phyloP scores from a whole-genome alignment of 2,329 filamentous ascomycete genomes.

The Verticillium dahliae region DNA sequence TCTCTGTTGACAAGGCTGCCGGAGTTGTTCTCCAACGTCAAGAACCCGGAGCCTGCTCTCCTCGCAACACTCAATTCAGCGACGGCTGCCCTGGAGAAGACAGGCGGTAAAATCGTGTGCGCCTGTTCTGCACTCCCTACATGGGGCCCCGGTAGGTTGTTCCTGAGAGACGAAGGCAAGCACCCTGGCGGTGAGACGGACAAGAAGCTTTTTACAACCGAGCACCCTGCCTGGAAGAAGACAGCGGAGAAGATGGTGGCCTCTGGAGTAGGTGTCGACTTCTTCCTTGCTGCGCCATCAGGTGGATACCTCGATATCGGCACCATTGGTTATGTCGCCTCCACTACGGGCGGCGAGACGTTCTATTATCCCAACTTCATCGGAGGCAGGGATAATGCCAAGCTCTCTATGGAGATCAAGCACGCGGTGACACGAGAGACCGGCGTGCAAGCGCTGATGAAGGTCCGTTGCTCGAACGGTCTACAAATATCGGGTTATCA shows the following conservation, averaged over 20 bases:
- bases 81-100: slow-evolving; percentile 73
- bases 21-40: slow-evolving; percentile 77
- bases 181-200: slow-evolving; percentile 81
- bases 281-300: slow-evolving; percentile 87
- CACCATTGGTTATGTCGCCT: slow-evolving; percentile 81
- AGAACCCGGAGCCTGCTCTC: slow-evolving; percentile 85
- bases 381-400: slow-evolving; percentile 74
- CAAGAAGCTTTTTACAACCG: slow-evolving; percentile 85
- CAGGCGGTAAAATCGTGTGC: slow-evolving; percentile 88
- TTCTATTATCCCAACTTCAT: slow-evolving; percentile 98
- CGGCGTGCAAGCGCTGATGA: slow-evolving; percentile 94
- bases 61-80: slow-evolving; percentile 80
- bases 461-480: slow-evolving; percentile 95
- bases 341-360: slow-evolving; percentile 86
- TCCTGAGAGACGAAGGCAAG: slow-evolving; percentile 83
- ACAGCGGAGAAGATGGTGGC: slow-evolving; percentile 82
- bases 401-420: slow-evolving; percentile 76
- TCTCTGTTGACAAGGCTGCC: slow-evolving; percentile 81
- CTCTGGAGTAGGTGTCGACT: slow-evolving; percentile 80
- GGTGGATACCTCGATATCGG: slow-evolving; percentile 91
- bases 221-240: slow-evolving; percentile 84
- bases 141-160: slow-evolving; percentile 80
- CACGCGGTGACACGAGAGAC: slow-evolving; percentile 86
- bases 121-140: slow-evolving; percentile 84
- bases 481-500: slow-evolving; percentile 91